Percentiles rank a stretch among this genome's conserved stretches.
Evolutionary conservation across 2,329 filamentous ascomycete species (phyloP).

Genomic region (Claviceps spartinae): DNA sequence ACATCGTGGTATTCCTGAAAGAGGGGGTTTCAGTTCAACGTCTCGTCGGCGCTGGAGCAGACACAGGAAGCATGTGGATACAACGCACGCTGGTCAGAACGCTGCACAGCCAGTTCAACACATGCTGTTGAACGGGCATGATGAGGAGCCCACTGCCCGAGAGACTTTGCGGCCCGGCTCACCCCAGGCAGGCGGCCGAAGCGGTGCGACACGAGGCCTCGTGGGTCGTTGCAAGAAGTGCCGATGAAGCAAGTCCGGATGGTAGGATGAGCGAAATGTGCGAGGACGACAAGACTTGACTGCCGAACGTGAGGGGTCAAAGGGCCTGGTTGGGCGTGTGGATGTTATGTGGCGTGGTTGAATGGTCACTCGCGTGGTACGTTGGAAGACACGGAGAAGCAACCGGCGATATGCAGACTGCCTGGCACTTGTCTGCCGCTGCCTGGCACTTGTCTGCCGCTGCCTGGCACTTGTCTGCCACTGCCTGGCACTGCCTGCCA

Average conservation of each 20-base stretch:
- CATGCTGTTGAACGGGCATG: conserved; percentile 72
- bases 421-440: no score
- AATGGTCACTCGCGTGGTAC: background rate
- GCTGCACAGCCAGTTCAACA: conserved; percentile 91
- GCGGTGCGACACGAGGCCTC: background rate
- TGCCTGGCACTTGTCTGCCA: no score
- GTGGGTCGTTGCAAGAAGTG: background rate
- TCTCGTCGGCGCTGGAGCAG: background rate
- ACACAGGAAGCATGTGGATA: background rate
- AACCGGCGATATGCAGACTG: no score
- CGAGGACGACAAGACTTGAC: background rate
- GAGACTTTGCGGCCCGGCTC: background rate
- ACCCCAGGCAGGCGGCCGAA: background rate
- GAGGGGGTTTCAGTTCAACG: background rate
- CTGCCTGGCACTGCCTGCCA: no score
- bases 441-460: no score
- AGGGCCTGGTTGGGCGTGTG: no score
- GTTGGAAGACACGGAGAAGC: no score
- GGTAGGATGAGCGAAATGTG: background rate
- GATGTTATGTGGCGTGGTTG: background rate
- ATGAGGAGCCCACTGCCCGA: conserved; percentile 10
- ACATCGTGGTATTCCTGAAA: conserved; percentile 82
- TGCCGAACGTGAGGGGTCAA: background rate
- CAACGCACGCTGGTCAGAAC: conserved; percentile 59
- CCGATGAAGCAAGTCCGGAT: background rate